These are phyloP conservation scores for Fusarium liriodendri DNA, from an alignment of 2,329 filamentous ascomycete genomes.

Conservation along the genomic window DNA sequence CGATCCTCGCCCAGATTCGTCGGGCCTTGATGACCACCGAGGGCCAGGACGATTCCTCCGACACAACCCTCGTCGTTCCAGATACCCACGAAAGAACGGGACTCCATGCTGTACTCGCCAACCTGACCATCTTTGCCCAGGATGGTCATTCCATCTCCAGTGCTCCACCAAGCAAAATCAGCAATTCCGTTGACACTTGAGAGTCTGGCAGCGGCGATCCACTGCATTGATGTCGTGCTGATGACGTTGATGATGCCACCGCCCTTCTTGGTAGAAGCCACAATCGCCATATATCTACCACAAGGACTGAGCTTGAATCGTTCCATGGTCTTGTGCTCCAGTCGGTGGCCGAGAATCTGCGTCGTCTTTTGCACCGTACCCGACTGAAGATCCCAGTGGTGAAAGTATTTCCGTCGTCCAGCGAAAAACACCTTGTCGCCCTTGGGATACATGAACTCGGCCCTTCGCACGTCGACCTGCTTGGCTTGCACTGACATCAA, in stretches of 20 bases:
- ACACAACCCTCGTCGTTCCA: conserved; percentile 94
- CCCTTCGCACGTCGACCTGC: conserved; percentile 84
- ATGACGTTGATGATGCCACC: conserved; percentile 91
- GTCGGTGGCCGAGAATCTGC: conserved; percentile 77
- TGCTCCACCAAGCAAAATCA: conserved; percentile 93
- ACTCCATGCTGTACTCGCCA: conserved; percentile 83
- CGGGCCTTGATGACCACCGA: conserved; percentile 77
- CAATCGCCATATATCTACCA: conserved; percentile 85
- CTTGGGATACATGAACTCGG: conserved; percentile 78
- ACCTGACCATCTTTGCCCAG: conserved; percentile 89
- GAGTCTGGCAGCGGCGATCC: conserved; percentile 84
- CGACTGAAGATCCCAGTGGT: conserved; percentile 89
- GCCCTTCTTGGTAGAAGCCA: conserved; percentile 83
- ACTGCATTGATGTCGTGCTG: conserved; percentile 83
- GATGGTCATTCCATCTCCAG: conserved; percentile 83
- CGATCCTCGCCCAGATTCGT: conserved; percentile 77
- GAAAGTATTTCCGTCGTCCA: conserved; percentile 90
- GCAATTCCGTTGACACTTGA: conserved; percentile 86
- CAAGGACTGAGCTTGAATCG: conserved; percentile 88
- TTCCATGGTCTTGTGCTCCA: conserved; percentile 93
- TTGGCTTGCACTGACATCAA: conserved; percentile 91
- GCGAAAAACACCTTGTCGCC: conserved; percentile 89
- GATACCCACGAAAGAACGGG: conserved; percentile 77
- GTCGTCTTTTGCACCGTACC: conserved; percentile 86
- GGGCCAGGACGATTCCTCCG: conserved; percentile 82